phyloP scores from a whole-genome alignment of 2,329 filamentous ascomycete genomes.

The Simplicillium aogashimaense region DNA sequence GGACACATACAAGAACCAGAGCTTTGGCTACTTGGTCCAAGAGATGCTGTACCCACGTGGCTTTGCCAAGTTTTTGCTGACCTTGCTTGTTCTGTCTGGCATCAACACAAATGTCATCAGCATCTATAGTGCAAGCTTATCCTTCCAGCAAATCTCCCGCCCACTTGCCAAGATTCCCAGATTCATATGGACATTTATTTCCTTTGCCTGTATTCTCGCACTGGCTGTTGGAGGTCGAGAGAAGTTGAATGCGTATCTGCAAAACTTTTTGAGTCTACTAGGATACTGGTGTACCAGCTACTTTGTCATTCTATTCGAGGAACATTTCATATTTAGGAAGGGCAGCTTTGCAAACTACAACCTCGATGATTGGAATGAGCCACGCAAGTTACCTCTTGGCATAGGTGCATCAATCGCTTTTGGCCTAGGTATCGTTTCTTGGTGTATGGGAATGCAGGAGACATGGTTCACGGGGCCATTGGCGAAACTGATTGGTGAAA shows the following conservation, averaged over 20 bases:
- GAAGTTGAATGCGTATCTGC: slow-evolving; percentile 28
- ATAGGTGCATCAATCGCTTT: slow-evolving; percentile 31
- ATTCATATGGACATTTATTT: slow-evolving; percentile 27
- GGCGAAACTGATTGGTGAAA: slow-evolving; percentile 42
- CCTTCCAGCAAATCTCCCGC: slow-evolving; percentile 27
- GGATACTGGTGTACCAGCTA: slow-evolving; percentile 36
- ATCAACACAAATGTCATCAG: slow-evolving; percentile 26
- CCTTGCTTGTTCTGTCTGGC: slow-evolving; percentile 24
- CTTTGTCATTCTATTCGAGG: slow-evolving; percentile 26
- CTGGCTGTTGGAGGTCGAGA: slow-evolving; percentile 27
- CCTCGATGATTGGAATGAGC: slow-evolving; percentile 33
- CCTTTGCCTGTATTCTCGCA: slow-evolving; percentile 29
- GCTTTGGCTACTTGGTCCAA: slow-evolving; percentile 35
- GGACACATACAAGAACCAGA: slow-evolving; percentile 22
- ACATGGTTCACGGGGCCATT: slow-evolving; percentile 48
- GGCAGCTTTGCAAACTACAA: slow-evolving; percentile 30
- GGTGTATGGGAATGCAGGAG: slow-evolving; percentile 45
- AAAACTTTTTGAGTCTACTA: slow-evolving; percentile 34
- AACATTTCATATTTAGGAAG: slow-evolving; percentile 30
- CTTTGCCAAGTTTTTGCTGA: slow-evolving; percentile 34
- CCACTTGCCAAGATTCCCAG: slow-evolving; percentile 26
- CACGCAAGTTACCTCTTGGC: slow-evolving; percentile 27
- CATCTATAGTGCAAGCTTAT: slow-evolving; percentile 27
- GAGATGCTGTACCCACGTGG: slow-evolving; percentile 30
- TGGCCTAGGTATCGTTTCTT: slow-evolving; percentile 28